phyloP scores from a whole-genome alignment of 2,329 filamentous ascomycete genomes.

The Rhinocladiella similis region DNA sequence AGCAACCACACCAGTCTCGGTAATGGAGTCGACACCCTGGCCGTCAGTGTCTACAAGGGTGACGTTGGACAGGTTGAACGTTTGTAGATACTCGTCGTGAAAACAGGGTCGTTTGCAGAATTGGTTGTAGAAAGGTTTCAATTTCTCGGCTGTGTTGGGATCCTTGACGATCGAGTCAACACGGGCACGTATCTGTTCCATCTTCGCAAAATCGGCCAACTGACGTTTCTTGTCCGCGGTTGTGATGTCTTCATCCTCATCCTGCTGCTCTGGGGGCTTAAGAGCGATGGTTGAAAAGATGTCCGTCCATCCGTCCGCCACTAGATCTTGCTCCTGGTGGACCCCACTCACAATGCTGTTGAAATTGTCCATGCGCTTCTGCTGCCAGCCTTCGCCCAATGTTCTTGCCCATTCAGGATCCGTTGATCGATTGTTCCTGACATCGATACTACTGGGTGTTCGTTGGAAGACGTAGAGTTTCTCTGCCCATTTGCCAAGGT shows the following conservation, averaged over 20 bases:
- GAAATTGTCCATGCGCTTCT: constrained; percentile 33
- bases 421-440: constrained; percentile 22
- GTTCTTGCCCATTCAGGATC: constrained; percentile 8
- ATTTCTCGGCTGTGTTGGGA: constrained; percentile 48
- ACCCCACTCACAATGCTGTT: constrained; percentile 29
- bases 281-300: constrained; percentile 19
- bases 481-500: constrained; percentile 40
- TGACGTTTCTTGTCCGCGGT: constrained; percentile 14
- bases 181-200: constrained; percentile 39
- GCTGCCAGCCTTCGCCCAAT: constrained; percentile 31
- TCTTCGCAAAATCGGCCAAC: constrained; percentile 24
- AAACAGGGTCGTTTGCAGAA: constrained; percentile 67
- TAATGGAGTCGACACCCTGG: constrained; percentile 51
- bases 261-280: background rate
- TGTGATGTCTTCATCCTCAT: background rate
- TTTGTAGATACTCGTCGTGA: constrained; percentile 58
- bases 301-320: constrained; percentile 33
- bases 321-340: constrained; percentile 26
- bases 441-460: constrained; percentile 42
- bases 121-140: constrained; percentile 60
- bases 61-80: constrained; percentile 62
- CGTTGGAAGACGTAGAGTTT: constrained; percentile 36
- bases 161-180: constrained; percentile 55
- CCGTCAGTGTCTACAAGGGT: constrained; percentile 61
- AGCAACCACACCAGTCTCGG: constrained; percentile 48